Percentiles rank a stretch among this genome's conserved stretches.
phyloP scores from a whole-genome alignment of 208 protist species.

The Leishmania aethiopica region DNA sequence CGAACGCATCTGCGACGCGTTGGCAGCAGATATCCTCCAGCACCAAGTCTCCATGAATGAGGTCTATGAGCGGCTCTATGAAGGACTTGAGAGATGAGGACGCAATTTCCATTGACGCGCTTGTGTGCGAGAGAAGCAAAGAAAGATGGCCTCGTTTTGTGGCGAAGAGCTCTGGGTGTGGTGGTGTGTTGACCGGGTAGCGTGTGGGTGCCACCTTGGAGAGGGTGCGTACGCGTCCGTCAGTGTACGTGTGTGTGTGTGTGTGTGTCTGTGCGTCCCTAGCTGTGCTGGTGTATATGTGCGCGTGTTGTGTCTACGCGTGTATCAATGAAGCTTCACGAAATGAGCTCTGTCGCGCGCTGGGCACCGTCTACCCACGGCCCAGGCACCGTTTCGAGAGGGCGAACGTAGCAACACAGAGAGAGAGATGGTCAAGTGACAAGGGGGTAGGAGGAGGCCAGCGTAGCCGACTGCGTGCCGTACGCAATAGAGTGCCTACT shows the following conservation, averaged over 20 bases:
- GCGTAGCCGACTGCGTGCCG: neutral
- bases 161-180: neutral
- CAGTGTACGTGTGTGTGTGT: neutral
- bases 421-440: neutral
- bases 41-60: conserved; percentile 70
- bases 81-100: conserved; percentile 12
- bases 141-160: neutral
- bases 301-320: neutral
- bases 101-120: conserved; percentile 3
- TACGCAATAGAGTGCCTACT: neutral
- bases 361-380: neutral
- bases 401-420: neutral
- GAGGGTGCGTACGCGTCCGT: neutral
- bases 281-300: neutral
- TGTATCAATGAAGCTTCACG: neutral
- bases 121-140: neutral
- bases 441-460: neutral
- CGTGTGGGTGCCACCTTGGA: neutral
- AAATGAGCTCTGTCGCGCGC: neutral
- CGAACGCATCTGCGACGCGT: conserved; percentile 43
- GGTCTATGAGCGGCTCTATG: conserved; percentile 59
- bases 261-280: neutral
- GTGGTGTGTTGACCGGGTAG: neutral
- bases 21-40: conserved; percentile 43
- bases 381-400: neutral